Base-by-base conservation (phyloP, 345 rosid species). In the Leavenworthia alabamica region DNA sequence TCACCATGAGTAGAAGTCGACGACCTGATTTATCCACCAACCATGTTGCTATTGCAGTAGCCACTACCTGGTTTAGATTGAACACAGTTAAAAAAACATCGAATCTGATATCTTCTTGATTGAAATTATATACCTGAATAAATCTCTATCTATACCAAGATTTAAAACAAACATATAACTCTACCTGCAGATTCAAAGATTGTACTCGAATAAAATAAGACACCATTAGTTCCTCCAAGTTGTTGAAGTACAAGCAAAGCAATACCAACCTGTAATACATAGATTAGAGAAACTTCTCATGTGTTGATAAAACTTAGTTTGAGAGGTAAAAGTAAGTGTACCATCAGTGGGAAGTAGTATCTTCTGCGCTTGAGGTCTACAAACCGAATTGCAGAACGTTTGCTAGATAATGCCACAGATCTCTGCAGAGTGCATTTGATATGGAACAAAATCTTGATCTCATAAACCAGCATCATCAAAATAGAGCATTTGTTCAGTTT, bases 261-360 rank as follows among this genome's bases (percentile, higher is more conserved):
- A 40, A 89, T 82, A 54, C 99, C 96, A 62, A 93, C 67, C 97
- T 93, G 87, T 61, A 75, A 43, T 52, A 72, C 12, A 62, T n/a
- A n/a, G 11, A 72, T 15, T 41, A 53, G 7, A 53, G 1, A 20
- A 57, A 40, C 19, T n/a, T 66, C 32, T 51, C 67, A 36, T 23
- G 14, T 36, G 45, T 33, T 14, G 31, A 46, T n/a, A 29, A 52
- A 58, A 23, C 5, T 2, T 64, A 26, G 42, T 68, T 64, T 43
- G 9, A 24, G 13, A 50, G 22, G n/a, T 57, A 55, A 46, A n/a
- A 28, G 40, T 16, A 16, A 56, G 26, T 45, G 51, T 80, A 93
- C 99, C 97, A 73, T 78, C 48, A 93, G 68, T 28, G 97, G 99
- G 69, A 86, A 90, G 91, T 96, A 89, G 72, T 89, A 93, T 89